Evolutionary conservation across 2,329 filamentous ascomycete genomes (phyloP).

Genomic region (Aspergillus costaricaensis): DNA sequence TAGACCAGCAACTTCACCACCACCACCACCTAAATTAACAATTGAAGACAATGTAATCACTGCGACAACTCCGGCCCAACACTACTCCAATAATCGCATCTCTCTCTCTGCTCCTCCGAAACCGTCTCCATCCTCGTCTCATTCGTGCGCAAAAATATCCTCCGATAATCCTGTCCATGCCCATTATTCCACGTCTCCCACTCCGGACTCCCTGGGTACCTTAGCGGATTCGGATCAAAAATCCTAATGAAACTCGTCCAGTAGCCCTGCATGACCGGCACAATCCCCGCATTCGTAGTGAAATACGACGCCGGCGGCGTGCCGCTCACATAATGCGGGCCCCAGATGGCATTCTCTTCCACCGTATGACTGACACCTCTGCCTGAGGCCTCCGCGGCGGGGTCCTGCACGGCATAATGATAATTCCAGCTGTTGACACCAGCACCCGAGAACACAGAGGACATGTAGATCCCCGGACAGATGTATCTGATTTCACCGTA

Average conservation of each 20-base stretch:
- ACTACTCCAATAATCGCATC: slow-evolving; percentile 53
- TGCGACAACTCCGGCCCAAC: slow-evolving; percentile 54
- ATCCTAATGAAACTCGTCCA: slow-evolving; percentile 72
- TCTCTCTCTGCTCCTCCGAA: slow-evolving; percentile 39
- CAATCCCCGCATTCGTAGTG: slow-evolving; percentile 58
- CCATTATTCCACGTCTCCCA: slow-evolving; percentile 54
- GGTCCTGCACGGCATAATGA: slow-evolving; percentile 67
- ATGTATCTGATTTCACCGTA: slow-evolving; percentile 68
- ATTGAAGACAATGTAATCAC: slow-evolving; percentile 25
- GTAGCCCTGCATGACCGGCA: slow-evolving; percentile 67
- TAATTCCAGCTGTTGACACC: slow-evolving; percentile 63
- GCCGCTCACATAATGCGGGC: slow-evolving; percentile 57
- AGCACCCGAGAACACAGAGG: slow-evolving; percentile 41
- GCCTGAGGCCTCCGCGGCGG: slow-evolving; percentile 53
- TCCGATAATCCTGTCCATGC: slow-evolving; percentile 29
- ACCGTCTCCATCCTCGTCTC: slow-evolving; percentile 52
- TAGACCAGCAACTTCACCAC: too few relatives aligned
- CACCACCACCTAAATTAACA: too few relatives aligned
- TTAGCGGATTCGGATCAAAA: slow-evolving; percentile 65
- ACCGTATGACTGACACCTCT: slow-evolving; percentile 67
- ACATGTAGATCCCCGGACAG: slow-evolving; percentile 63
- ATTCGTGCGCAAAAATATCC: slow-evolving; percentile 49
- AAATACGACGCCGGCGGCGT: slow-evolving; percentile 59
- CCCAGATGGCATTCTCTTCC: slow-evolving; percentile 69
- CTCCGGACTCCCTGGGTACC: slow-evolving; percentile 48